Percentiles rank a stretch among this genome's conserved stretches.
Conservation (phyloP, 495 filamentous ascomycete genomes). For the Xylaria telfairii region DNA sequence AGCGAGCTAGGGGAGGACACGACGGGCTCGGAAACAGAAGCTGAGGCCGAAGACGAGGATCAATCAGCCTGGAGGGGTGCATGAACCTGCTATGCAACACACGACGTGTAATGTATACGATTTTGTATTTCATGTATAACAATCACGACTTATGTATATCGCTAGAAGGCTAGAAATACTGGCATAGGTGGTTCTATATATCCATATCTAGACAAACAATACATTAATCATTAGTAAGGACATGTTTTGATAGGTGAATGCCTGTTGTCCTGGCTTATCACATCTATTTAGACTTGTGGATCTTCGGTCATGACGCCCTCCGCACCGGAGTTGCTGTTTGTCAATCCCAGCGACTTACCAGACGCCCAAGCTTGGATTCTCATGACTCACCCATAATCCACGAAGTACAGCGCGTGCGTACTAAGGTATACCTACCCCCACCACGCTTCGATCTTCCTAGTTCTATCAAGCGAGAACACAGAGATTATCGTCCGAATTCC, state of each 20-base stretch:
- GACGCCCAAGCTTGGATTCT: not conserved
- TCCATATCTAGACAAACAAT: not conserved
- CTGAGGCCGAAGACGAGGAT: not conserved
- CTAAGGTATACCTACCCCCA: not conserved
- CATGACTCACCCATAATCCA: constrained; percentile 7
- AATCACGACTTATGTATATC: constrained; percentile 15
- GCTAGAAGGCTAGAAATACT: constrained; percentile 14
- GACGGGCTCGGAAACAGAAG: not conserved
- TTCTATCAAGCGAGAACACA: not conserved
- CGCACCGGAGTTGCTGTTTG: not conserved
- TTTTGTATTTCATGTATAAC: constrained; percentile 22
- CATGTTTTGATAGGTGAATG: not conserved
- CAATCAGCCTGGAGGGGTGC: not conserved
- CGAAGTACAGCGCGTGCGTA: not conserved
- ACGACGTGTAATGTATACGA: not conserved
- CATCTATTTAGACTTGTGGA: not conserved
- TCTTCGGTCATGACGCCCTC: constrained; percentile 8
- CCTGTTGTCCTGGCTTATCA: not conserved
- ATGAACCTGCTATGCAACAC: not conserved
- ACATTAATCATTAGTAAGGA: not conserved
- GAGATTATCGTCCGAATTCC: not conserved
- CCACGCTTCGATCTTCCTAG: not conserved
- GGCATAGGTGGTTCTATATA: constrained; percentile 1
- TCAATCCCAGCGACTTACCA: not conserved
- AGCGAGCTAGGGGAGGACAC: not conserved